Percentiles rank a stretch among this genome's conserved stretches.
These are phyloP conservation scores for Scenedesmus sp. DNA, from an alignment of 163 green algal species.

Conservation along the genomic window DNA sequence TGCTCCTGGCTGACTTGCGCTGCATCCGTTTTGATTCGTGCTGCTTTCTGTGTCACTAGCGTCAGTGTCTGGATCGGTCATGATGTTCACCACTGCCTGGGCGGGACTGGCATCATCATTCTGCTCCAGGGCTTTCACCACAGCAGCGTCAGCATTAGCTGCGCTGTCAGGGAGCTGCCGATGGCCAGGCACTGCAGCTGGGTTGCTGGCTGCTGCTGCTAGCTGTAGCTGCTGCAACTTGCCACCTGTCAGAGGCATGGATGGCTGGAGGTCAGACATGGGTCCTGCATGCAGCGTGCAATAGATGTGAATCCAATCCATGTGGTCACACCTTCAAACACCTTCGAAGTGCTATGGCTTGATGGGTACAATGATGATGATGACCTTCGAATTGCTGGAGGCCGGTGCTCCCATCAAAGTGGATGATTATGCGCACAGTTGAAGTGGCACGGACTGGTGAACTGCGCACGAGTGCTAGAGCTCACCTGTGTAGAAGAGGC, in stretches of 20 bases:
- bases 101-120: not conserved
- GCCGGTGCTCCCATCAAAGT: too few relatives aligned
- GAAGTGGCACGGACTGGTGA: too few relatives aligned
- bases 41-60: not conserved
- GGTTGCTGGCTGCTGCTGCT: not conserved
- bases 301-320: too few relatives aligned
- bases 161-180: not conserved
- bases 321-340: too few relatives aligned
- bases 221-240: not conserved
- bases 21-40: not conserved
- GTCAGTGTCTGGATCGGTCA: not conserved
- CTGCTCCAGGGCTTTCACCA: too few relatives aligned
- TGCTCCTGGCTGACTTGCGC: not conserved
- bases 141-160: not conserved
- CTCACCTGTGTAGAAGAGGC: constrained; percentile 15
- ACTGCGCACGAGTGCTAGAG: too few relatives aligned
- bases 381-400: too few relatives aligned
- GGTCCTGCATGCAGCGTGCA: not conserved
- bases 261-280: not conserved
- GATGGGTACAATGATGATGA: too few relatives aligned
- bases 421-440: too few relatives aligned
- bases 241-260: not conserved
- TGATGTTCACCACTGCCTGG: not conserved
- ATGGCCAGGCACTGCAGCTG: not conserved
- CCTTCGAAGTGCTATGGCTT: too few relatives aligned